A percentile compares a stretch with the other conserved stretches of the same genome.
Evolutionary conservation across 108 stramenopile genomes (phyloP).

Genomic region (Cyclostephanos tholiformis): DNA sequence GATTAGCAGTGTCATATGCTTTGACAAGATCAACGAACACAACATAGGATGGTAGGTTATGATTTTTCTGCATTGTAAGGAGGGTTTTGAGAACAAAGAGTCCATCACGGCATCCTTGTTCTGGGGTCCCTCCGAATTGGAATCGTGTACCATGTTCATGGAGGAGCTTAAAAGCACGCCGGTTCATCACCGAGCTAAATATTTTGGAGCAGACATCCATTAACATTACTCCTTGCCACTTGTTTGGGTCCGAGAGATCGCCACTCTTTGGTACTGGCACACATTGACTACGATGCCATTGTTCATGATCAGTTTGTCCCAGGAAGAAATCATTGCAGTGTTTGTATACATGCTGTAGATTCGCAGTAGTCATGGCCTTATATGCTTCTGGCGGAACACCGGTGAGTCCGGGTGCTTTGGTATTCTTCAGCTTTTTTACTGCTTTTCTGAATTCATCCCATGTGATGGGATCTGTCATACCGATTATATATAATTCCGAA

Average conservation of each 20-base stretch:
- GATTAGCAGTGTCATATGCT: conserved; percentile 28
- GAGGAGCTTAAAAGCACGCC: too few species aligned
- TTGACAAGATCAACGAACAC: conserved; percentile 22
- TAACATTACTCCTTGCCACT: too few species aligned
- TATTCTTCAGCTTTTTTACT: conserved; percentile 3
- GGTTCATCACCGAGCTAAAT: too few species aligned
- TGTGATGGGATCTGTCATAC: too few species aligned
- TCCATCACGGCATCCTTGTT: too few species aligned
- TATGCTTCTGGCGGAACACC: conserved; percentile 17
- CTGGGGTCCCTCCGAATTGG: too few species aligned
- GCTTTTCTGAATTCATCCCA: conserved; percentile 2
- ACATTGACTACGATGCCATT: conserved; percentile 8
- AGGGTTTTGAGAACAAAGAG: conserved; percentile 19
- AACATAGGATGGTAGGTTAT: background rate
- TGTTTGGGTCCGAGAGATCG: too few species aligned
- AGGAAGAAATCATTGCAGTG: background rate
- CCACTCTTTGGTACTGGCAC: conserved; percentile 1
- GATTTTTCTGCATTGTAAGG: background rate
- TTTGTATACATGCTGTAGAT: background rate
- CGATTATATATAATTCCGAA: too few species aligned
- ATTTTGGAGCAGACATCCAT: too few species aligned
- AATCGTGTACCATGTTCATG: too few species aligned
- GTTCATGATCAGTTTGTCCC: background rate
- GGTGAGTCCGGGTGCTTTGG: conserved; percentile 13
- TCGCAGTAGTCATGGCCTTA: too few species aligned